A percentile compares a stretch with the other conserved stretches of the same genome.
phyloP scores from a whole-genome alignment of 2,329 filamentous ascomycete species.

The Ophiostoma ulmi region DNA sequence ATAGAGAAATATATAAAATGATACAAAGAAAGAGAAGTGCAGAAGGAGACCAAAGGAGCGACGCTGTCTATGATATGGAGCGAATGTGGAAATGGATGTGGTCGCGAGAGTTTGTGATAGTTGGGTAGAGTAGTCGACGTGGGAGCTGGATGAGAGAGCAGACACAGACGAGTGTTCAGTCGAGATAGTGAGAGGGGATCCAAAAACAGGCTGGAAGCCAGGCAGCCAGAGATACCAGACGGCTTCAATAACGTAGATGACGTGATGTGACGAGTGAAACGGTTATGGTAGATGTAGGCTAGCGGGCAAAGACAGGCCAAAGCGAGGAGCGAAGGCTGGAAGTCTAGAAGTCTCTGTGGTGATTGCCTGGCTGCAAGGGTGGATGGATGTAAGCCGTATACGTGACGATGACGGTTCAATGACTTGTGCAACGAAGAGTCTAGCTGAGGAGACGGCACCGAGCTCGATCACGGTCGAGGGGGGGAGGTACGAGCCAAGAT shows the following conservation, averaged over 20 bases:
- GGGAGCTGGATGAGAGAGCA: not conserved
- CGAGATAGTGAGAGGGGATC: constrained; percentile 25
- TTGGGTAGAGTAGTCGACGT: not conserved
- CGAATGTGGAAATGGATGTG: not conserved
- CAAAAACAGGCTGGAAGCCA: constrained; percentile 9
- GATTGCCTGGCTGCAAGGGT: not conserved
- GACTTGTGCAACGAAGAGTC: not conserved
- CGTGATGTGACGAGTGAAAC: not conserved
- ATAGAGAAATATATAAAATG: too few species aligned
- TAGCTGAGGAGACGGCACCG: not conserved
- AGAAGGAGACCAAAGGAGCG: not conserved
- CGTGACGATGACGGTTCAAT: not conserved
- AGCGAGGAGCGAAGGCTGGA: not conserved
- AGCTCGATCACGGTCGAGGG: constrained; percentile 1
- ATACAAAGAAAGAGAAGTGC: not conserved
- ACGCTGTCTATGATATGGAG: not conserved
- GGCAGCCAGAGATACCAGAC: constrained; percentile 9
- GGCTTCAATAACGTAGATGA: not conserved
- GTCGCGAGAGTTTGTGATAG: not conserved
- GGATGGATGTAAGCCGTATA: not conserved
- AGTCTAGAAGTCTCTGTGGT: not conserved
- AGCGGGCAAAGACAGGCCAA: not conserved
- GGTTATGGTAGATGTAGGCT: not conserved
- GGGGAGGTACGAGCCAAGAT: not conserved
- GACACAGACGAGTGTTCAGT: constrained; percentile 11